Conservation (phyloP, 768 basidiomycete species). For the Dictyophora rubrovolvata region DNA sequence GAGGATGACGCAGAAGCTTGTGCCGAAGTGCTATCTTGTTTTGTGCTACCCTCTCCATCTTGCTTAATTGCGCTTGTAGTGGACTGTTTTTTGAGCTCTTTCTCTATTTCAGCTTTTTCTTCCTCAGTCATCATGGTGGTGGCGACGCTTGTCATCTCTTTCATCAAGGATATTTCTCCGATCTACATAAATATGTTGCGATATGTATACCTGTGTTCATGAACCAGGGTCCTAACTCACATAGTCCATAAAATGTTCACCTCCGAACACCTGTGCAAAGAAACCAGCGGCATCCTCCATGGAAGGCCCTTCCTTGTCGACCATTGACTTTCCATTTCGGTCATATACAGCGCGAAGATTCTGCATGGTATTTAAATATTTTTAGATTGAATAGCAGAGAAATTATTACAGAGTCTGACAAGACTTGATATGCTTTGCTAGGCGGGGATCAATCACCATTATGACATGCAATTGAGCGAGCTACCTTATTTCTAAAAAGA, state of each 20-base stretch:
- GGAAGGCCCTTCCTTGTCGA: constrained; percentile 61
- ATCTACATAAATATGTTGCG: constrained; percentile 43
- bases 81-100: constrained; percentile 42
- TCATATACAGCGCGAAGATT: constrained; percentile 87
- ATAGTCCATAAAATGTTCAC: constrained; percentile 83
- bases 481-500: background rate
- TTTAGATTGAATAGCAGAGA: constrained; percentile 1
- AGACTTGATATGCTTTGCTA: constrained; percentile 92
- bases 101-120: constrained; percentile 81
- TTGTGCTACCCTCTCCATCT: background rate
- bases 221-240: constrained; percentile 36
- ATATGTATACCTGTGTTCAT: background rate
- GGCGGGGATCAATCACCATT: background rate
- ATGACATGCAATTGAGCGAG: too few relatives aligned
- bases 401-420: constrained; percentile 67
- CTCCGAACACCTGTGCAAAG: constrained; percentile 94
- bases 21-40: background rate
- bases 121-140: constrained; percentile 87
- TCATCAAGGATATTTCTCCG: constrained; percentile 93
- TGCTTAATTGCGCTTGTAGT: constrained; percentile 32
- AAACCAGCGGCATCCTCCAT: constrained; percentile 92
- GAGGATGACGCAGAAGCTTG: constrained; percentile 4
- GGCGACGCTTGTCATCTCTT: constrained; percentile 80
- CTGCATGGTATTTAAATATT: constrained; percentile 24
- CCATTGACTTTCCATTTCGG: constrained; percentile 88